Percentiles rank a stretch among this genome's conserved stretches.
phyloP scores from a whole-genome alignment of 2,329 filamentous ascomycete genomes.

The Hypomyces perniciosus region DNA sequence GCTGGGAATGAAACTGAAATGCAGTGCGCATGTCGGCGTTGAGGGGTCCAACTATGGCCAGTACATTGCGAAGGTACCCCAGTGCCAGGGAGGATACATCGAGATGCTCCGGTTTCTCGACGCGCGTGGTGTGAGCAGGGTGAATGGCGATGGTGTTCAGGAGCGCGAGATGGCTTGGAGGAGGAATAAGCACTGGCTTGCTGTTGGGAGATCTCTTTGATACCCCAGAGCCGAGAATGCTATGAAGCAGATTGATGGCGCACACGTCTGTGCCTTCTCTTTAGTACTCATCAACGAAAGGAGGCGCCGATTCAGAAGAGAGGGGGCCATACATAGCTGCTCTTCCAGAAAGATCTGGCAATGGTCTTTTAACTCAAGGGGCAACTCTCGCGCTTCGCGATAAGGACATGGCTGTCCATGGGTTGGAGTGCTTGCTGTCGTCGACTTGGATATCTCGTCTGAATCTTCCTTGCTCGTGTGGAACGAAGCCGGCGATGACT shows the following conservation, averaged over 20 bases:
- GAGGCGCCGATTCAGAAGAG: constrained; percentile 2
- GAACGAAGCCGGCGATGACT: constrained; percentile 30
- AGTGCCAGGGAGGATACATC: constrained; percentile 62
- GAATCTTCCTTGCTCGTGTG: constrained; percentile 25
- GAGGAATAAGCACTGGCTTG: constrained; percentile 56
- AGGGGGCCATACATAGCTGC: constrained; percentile 51
- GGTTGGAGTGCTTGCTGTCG: constrained; percentile 31
- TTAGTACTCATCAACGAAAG: not conserved
- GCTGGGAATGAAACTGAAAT: constrained; percentile 55
- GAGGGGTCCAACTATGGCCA: constrained; percentile 60
- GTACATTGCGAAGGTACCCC: constrained; percentile 62
- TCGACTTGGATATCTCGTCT: constrained; percentile 22
- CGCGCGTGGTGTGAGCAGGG: constrained; percentile 69
- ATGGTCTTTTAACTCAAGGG: constrained; percentile 59
- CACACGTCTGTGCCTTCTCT: constrained; percentile 22
- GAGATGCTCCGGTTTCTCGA: constrained; percentile 52
- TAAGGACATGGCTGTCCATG: constrained; percentile 35
- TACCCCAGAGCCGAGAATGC: constrained; percentile 52
- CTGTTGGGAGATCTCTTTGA: constrained; percentile 21
- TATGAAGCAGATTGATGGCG: constrained; percentile 59
- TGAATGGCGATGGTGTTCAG: constrained; percentile 79
- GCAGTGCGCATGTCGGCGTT: constrained; percentile 64
- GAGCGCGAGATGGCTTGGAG: constrained; percentile 67
- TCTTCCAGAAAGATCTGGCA: constrained; percentile 71
- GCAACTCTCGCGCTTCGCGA: constrained; percentile 49